phyloP scores from a whole-genome alignment of 495 filamentous ascomycete species.

The Lasiosphaeria miniovina region DNA sequence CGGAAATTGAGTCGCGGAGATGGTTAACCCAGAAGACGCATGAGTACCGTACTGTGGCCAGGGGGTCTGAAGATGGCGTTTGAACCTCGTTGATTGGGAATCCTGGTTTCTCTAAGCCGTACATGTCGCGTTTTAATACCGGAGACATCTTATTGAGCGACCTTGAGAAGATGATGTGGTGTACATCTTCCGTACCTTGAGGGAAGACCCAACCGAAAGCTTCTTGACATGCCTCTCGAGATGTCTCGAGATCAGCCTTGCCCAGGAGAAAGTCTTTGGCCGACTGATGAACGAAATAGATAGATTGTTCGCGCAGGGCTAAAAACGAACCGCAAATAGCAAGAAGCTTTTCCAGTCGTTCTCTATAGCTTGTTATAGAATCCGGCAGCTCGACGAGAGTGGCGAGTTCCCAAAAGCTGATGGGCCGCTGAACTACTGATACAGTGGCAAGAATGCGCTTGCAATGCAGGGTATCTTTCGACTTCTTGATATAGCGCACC shows the following conservation, averaged over 20 bases:
- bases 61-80: constrained; percentile 28
- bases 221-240: constrained; percentile 7
- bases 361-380: neutral
- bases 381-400: constrained; percentile 15
- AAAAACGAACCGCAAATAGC: constrained; percentile 29
- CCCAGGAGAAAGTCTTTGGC: constrained; percentile 35
- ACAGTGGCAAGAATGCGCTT: constrained; percentile 16
- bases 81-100: constrained; percentile 15
- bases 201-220: constrained; percentile 11
- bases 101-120: constrained; percentile 15
- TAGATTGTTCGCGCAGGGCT: constrained; percentile 23
- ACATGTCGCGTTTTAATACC: constrained; percentile 18
- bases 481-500: constrained; percentile 14
- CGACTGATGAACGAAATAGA: constrained; percentile 40
- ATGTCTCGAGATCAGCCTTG: constrained; percentile 2
- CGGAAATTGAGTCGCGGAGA: constrained; percentile 22
- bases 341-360: constrained; percentile 16
- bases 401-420: constrained; percentile 21
- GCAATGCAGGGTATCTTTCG: constrained; percentile 12
- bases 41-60: constrained; percentile 32
- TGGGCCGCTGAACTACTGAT: constrained; percentile 20
- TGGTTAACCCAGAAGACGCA: constrained; percentile 41
- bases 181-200: constrained; percentile 6
- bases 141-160: constrained; percentile 26
- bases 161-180: constrained; percentile 23